phyloP scores from a whole-genome alignment of 805 yeast genomes.

The Zygosaccharomyces lentus region DNA sequence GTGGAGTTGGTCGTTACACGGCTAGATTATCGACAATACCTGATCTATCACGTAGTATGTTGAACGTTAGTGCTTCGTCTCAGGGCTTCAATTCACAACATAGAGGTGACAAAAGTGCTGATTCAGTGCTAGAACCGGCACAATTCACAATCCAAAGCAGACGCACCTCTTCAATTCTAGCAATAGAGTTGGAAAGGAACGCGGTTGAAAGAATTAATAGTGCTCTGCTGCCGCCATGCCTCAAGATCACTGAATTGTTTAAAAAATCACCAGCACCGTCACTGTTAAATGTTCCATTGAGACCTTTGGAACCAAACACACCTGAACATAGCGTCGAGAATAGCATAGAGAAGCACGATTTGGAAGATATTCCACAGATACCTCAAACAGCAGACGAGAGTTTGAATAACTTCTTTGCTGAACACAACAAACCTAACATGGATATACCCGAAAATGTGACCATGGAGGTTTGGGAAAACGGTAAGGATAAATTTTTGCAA shows the following conservation, averaged over 20 bases:
- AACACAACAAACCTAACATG: slow-evolving; percentile 2
- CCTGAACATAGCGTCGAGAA: slow-evolving; percentile 1
- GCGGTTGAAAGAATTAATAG: slow-evolving; percentile 32
- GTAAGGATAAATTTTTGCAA: slow-evolving; percentile 15
- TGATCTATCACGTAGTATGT: slow-evolving; percentile 26
- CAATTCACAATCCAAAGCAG: slow-evolving; percentile 7
- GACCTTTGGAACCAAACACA: slow-evolving; percentile 1
- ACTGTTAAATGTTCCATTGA: not conserved
- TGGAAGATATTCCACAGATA: slow-evolving; percentile 23
- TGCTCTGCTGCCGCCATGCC: slow-evolving; percentile 31
- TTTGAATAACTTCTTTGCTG: slow-evolving; percentile 7
- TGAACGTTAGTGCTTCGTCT: slow-evolving; percentile 16
- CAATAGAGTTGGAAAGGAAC: slow-evolving; percentile 25
- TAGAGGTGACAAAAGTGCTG: not conserved
- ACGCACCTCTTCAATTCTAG: slow-evolving; percentile 12
- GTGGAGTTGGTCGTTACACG: slow-evolving; percentile 18
- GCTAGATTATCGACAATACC: slow-evolving; percentile 32
- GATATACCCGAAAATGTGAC: slow-evolving; percentile 21
- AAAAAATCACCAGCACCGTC: slow-evolving; percentile 8
- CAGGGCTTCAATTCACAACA: slow-evolving; percentile 4
- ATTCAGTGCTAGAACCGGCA: slow-evolving; percentile 6
- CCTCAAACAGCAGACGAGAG: slow-evolving; percentile 12
- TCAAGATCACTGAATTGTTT: slow-evolving; percentile 10
- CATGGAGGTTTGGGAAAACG: slow-evolving; percentile 26
- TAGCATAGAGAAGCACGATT: slow-evolving; percentile 15